Evolutionary conservation across 352 stramenopile genomes (phyloP), one percentile per base, ranked within the genome.

Genomic region (Globisporangium iwayamae): DNA sequence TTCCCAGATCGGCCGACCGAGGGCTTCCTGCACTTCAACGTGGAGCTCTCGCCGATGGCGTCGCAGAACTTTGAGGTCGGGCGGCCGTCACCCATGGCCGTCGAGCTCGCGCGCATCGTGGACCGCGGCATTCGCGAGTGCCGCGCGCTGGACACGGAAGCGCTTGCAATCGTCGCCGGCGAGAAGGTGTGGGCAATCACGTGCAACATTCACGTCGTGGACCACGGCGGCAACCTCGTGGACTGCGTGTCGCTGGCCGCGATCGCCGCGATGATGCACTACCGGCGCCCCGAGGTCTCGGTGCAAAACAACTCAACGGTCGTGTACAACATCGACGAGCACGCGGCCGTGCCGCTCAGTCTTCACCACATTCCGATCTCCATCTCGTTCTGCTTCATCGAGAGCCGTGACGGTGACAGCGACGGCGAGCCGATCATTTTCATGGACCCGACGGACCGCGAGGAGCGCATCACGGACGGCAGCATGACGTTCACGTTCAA

Each of bases 331-430:
- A 77, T 91, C 53, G 85, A 91, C 57, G 90, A 98, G 58, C 86
- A 97, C 63, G 87, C 90, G 38, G 93, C 96, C 58, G 83, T 97
- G 39, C 92, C 94, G 22, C 73, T 98, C 34, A 97, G 91, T 67
- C 77, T 99, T 61, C 95, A 98, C 79, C 96, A 98, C 78, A 93
- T 96, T 39, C 96, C 96, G n/a, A 83, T 99, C 47, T 97, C 90
- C 25, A 88, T 98, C 56, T 98, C 92, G n/a, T 98, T 98, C 60
- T 87, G 83, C 72, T 91, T 93, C 41, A 59, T 93, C 25, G 70
- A 90, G 60, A 64, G 59, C 46, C 64, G 65, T 18, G 56, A 75
- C 45, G 51, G 9, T 10, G 28, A 39, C 18, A 28, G 73, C 30
- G 63, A 79, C 36, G 62, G 56, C 30, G 69, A 76, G 46, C 78